phyloP scores from a whole-genome alignment of 345 rosid species.

The sweet orange (Citrus sinensis) region DVS_A1.0 CM039164.1:25832501-25833000 shows the following conservation, averaged over 20 bases:
- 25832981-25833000: neutral
- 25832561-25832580: slow-evolving; percentile 49
- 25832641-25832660: slow-evolving; percentile 44
- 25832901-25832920: neutral
- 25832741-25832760: neutral
- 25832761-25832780: neutral
- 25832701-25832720: slow-evolving; percentile 3
- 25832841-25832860: neutral
- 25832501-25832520: slow-evolving; percentile 37
- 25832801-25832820: neutral
- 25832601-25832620: slow-evolving; percentile 40
- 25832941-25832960: neutral
- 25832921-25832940: neutral
- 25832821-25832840: neutral
- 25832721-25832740: slow-evolving; percentile 6
- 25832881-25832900: neutral
- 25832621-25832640: slow-evolving; percentile 50
- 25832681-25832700: slow-evolving; percentile 8
- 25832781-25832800: neutral
- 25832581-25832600: slow-evolving; percentile 52
- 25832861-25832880: too few relatives aligned
- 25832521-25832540: slow-evolving; percentile 37
- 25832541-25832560: slow-evolving; percentile 27
- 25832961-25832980: too few relatives aligned
- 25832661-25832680: neutral